Conservation (phyloP, 345 rosid genomes). For the Salix arbutifolia region DNA sequence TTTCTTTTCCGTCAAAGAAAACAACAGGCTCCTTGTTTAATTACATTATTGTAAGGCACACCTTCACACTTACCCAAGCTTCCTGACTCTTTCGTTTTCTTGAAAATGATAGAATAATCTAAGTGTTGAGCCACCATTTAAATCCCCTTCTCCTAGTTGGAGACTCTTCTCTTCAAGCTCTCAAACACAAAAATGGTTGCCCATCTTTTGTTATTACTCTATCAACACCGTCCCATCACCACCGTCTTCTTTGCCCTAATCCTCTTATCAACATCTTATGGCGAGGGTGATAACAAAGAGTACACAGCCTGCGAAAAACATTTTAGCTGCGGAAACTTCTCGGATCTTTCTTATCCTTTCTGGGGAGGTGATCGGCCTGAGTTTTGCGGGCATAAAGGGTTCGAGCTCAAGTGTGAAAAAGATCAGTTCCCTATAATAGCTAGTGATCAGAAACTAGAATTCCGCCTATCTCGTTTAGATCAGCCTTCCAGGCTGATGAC, state of each 20-base stretch:
- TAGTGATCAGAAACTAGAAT: not conserved
- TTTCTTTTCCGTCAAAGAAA: no score
- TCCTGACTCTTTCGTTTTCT: no score
- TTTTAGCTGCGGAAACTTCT: conserved; percentile 31
- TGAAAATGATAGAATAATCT: no score
- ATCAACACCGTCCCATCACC: conserved; percentile 2
- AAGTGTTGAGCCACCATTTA: no score
- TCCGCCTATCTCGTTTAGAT: conserved; percentile 1
- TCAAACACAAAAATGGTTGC: not conserved
- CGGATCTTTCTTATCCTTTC: conserved; percentile 41
- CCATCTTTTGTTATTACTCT: not conserved
- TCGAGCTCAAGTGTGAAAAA: conserved; percentile 28
- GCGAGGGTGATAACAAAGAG: not conserved
- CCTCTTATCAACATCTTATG: conserved; percentile 19
- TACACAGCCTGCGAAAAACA: conserved; percentile 23
- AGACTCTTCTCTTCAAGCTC: not conserved
- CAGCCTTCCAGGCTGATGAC: not conserved
- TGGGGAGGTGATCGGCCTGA: conserved; percentile 32
- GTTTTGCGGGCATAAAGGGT: conserved; percentile 34
- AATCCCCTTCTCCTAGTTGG: no score
- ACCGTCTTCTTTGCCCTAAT: conserved; percentile 19
- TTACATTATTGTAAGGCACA: no score
- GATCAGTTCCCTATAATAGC: not conserved
- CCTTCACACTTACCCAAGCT: no score
- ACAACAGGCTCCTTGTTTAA: no score